Evolutionary conservation across 2,329 filamentous ascomycete genomes (phyloP).

Genomic region (Zasmidium angulare): DNA sequence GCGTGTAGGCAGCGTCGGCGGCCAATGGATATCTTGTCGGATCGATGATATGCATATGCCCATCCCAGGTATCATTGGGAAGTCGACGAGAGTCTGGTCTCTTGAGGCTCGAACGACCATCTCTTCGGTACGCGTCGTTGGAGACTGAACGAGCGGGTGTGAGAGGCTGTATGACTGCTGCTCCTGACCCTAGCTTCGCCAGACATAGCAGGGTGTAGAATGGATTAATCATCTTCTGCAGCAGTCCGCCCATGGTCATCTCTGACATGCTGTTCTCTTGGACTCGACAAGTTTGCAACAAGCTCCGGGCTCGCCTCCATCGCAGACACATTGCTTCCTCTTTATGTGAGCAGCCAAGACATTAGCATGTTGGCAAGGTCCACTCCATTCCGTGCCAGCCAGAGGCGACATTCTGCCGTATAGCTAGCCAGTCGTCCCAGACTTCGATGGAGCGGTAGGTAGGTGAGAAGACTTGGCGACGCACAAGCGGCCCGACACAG

Average conservation of each 20-base stretch:
- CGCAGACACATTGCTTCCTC: neutral
- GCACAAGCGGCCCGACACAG: neutral
- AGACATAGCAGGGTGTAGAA: neutral
- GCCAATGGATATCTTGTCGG: neutral
- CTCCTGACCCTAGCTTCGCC: neutral
- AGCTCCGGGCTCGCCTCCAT: too few relatives aligned
- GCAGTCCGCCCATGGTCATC: neutral
- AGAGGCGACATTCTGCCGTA: neutral
- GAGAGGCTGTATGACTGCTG: neutral
- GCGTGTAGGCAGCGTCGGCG: constrained; percentile 5
- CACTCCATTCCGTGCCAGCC: neutral
- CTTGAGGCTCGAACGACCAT: neutral
- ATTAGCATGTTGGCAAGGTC: neutral
- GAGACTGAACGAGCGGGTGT: neutral
- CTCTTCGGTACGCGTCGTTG: neutral
- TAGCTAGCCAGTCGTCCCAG: neutral
- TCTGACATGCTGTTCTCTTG: neutral
- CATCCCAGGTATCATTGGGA: neutral
- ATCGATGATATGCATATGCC: neutral
- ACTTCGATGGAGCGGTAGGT: neutral
- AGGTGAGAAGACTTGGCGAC: too few relatives aligned
- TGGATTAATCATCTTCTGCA: neutral
- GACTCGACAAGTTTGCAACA: too few relatives aligned
- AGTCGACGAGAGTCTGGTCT: neutral
- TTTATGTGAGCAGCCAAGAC: neutral